Evolutionary conservation across 306 rosid genomes (phyloP).

Genomic region (Prunus persica): Prunus_persica_NCBIv2 NC_034013.1:1128001-1128500

Average conservation of each 20-base stretch:
- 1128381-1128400: constrained; percentile 51
- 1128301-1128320: constrained; percentile 1
- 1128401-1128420: constrained; percentile 48
- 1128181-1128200: constrained; percentile 42
- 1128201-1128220: constrained; percentile 33
- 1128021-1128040: too few species aligned
- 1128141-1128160: not conserved
- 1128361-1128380: constrained; percentile 32
- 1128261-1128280: constrained; percentile 37
- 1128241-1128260: constrained; percentile 81
- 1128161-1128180: constrained; percentile 5
- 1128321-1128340: not conserved
- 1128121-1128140: not conserved
- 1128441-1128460: constrained; percentile 69
- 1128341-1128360: constrained; percentile 14
- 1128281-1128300: not conserved
- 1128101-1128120: too few species aligned
- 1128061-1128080: too few species aligned
- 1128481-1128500: constrained; percentile 85
- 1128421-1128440: constrained; percentile 59
- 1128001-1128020: too few species aligned
- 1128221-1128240: constrained; percentile 67
- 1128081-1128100: not conserved
- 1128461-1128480: constrained; percentile 85
- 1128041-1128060: too few species aligned